Conservation (phyloP, 2,329 filamentous ascomycete genomes). For the Alternaria triticina region DNA sequence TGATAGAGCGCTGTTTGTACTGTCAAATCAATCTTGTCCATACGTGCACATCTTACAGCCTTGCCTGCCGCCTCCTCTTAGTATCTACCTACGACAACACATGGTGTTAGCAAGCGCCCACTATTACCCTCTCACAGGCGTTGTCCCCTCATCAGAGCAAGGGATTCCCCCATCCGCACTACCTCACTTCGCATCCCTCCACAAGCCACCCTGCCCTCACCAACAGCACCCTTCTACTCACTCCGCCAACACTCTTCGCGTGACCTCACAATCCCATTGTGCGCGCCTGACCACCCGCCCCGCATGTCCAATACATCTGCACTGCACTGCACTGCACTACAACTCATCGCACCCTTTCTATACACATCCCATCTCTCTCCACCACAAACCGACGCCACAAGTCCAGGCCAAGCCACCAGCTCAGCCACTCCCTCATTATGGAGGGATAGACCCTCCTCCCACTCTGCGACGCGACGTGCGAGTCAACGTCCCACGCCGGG, state of each 20-base stretch:
- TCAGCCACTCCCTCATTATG: neutral
- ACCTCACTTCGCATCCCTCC: neutral
- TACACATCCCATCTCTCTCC: neutral
- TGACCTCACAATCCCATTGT: neutral
- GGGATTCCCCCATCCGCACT: neutral
- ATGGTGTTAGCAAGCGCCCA: neutral
- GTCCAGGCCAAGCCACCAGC: neutral
- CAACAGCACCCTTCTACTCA: neutral
- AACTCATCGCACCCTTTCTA: neutral
- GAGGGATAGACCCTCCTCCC: neutral
- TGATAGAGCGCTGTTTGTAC: neutral
- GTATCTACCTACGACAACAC: neutral
- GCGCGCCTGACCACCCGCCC: neutral
- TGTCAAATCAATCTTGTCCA: neutral
- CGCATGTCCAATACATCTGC: neutral
- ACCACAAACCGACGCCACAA: neutral
- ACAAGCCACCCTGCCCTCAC: neutral
- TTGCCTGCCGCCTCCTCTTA: neutral
- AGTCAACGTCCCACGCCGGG: neutral
- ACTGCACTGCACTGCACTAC: neutral
- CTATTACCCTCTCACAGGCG: neutral
- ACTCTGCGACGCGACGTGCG: neutral
- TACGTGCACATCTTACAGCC: neutral
- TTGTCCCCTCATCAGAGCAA: neutral
- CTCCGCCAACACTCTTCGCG: neutral